Evolutionary conservation across 1,139 yeast species (phyloP).

Genomic region (Blastobotrys apis): DNA sequence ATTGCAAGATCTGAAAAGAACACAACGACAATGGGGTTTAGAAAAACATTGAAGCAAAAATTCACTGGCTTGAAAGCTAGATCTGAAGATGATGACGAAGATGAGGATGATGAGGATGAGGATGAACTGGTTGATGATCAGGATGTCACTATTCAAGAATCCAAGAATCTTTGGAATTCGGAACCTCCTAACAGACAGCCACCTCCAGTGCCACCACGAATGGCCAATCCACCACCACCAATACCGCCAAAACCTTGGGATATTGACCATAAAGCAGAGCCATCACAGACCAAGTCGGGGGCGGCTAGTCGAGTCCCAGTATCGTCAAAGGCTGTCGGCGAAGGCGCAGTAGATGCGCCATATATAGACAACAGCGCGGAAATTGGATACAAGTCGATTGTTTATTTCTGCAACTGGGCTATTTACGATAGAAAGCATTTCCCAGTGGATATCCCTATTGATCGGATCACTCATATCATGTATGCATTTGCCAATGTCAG

Average conservation of each 20-base stretch:
- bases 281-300: not conserved
- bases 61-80: not conserved
- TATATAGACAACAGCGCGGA: slow-evolving; percentile 1
- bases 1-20: not conserved
- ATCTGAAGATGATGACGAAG: not conserved
- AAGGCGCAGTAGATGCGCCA: not conserved
- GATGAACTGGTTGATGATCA: not conserved
- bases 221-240: not conserved
- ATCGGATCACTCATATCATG: slow-evolving; percentile 59
- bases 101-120: not conserved
- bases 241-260: not conserved
- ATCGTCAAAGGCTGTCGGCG: not conserved
- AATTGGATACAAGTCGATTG: slow-evolving; percentile 22
- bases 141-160: not conserved
- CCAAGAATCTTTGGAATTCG: not conserved
- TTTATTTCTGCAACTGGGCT: slow-evolving; percentile 53
- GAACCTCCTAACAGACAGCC: not conserved
- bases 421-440: slow-evolving; percentile 59
- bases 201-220: not conserved
- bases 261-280: not conserved
- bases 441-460: slow-evolving; percentile 62
- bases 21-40: not conserved
- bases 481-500: slow-evolving; percentile 73
- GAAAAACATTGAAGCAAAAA: not conserved
- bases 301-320: not conserved